Evolutionary conservation across 371 early-diverging fungal genomes (phyloP).

Genomic region (Saksenaea vasiformis): DNA sequence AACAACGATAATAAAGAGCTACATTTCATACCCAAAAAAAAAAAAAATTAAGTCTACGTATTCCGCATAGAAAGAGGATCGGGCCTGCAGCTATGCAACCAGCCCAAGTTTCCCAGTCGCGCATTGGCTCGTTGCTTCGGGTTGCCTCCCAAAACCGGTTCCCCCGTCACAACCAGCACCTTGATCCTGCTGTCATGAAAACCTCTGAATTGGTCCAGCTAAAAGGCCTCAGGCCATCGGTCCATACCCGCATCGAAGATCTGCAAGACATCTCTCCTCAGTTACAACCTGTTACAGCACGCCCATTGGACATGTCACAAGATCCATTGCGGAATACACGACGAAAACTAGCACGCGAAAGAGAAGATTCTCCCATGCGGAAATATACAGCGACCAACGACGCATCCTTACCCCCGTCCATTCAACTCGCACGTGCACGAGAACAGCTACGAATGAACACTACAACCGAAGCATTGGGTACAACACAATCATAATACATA

Average conservation of each 20-base stretch:
- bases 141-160: too few relatives aligned
- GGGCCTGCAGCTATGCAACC: too few relatives aligned
- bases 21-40: too few relatives aligned
- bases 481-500: background rate
- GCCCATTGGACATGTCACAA: conserved; percentile 23
- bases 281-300: conserved; percentile 28
- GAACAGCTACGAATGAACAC: conserved; percentile 13
- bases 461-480: conserved; percentile 3
- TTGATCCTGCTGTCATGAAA: too few relatives aligned
- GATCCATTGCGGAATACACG: conserved; percentile 32
- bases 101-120: too few relatives aligned
- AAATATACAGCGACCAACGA: conserved; percentile 7
- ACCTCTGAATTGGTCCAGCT: too few relatives aligned
- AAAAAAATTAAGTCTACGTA: too few relatives aligned
- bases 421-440: conserved; percentile 36
- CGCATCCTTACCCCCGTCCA: conserved; percentile 26
- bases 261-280: conserved; percentile 21
- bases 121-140: too few relatives aligned
- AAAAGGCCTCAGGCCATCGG: too few relatives aligned
- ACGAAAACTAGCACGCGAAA: conserved; percentile 33
- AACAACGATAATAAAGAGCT: too few relatives aligned
- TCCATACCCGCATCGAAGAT: conserved; percentile 2
- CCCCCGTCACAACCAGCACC: too few relatives aligned
- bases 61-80: too few relatives aligned
- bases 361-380: background rate